These are phyloP conservation scores for Coemansia sp. DNA, from an alignment of 192 early-diverging fungal genomes.

Conservation along the genomic window DNA sequence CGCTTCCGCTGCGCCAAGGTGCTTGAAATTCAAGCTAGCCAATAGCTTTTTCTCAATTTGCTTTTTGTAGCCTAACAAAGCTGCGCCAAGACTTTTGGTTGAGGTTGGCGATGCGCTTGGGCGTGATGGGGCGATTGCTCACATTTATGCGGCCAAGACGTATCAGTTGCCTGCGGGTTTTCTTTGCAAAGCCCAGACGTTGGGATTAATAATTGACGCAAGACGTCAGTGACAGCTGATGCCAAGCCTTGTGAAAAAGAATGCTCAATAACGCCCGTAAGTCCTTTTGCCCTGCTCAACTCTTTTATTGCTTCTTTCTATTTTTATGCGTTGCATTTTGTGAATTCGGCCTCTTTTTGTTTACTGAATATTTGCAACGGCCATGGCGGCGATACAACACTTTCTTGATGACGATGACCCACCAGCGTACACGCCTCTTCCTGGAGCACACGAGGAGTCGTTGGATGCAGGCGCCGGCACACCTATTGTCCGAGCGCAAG, in stretches of 20 bases:
- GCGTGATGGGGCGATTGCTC: not conserved
- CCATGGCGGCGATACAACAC: slow-evolving; percentile 6
- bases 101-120: not conserved
- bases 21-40: slow-evolving; percentile 35
- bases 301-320: slow-evolving; percentile 2
- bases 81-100: not conserved
- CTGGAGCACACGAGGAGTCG: slow-evolving; percentile 38
- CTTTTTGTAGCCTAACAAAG: not conserved
- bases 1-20: slow-evolving; percentile 80
- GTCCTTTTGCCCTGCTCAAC: not conserved
- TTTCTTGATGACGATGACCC: slow-evolving; percentile 17
- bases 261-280: not conserved
- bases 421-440: slow-evolving; percentile 43
- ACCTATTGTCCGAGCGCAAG: slow-evolving; percentile 38
- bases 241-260: slow-evolving; percentile 4
- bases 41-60: not conserved
- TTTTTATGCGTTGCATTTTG: slow-evolving; percentile 1
- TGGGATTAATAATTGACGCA: too few relatives aligned
- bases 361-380: not conserved
- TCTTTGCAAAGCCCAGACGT: too few relatives aligned
- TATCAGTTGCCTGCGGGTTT: not conserved
- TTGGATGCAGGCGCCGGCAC: slow-evolving; percentile 48
- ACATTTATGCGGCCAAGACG: not conserved
- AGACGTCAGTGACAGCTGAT: not conserved
- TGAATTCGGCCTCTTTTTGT: not conserved